A percentile compares a stretch with the other conserved stretches of the same genome.
phyloP scores from a whole-genome alignment of 495 filamentous ascomycete genomes.

The Hyaloscypha bicolor region DNA sequence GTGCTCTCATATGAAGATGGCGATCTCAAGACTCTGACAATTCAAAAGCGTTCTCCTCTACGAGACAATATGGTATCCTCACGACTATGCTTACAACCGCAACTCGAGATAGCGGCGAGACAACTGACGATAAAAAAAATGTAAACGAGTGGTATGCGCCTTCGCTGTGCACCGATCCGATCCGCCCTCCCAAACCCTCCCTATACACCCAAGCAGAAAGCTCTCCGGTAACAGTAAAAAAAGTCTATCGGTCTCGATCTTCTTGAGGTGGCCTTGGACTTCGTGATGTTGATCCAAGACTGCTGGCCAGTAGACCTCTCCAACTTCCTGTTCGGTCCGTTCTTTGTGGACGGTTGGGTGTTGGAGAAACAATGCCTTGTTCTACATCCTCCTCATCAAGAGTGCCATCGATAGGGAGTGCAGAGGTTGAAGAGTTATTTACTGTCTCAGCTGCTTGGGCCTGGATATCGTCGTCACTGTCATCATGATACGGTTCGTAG shows the following conservation, averaged over 20 bases:
- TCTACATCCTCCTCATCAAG: constrained; percentile 28
- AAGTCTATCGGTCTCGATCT: constrained; percentile 24
- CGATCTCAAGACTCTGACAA: background rate
- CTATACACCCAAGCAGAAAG: constrained; percentile 31
- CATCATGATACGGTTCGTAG: constrained; percentile 53
- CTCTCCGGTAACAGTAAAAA: constrained; percentile 5
- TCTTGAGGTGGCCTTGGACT: constrained; percentile 22
- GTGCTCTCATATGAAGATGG: background rate
- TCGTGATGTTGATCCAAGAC: constrained; percentile 27
- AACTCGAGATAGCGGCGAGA: background rate
- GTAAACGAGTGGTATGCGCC: constrained; percentile 34
- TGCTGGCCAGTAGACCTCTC: constrained; percentile 24
- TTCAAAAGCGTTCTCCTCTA: constrained; percentile 21
- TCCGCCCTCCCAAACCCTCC: constrained; percentile 22
- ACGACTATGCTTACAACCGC: constrained; percentile 27
- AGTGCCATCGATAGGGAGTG: constrained; percentile 28
- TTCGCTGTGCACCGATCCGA: constrained; percentile 33
- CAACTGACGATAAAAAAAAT: constrained; percentile 11
- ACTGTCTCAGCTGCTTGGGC: constrained; percentile 39
- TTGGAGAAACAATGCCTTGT: constrained; percentile 19
- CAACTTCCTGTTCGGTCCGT: constrained; percentile 23
- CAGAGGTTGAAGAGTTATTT: constrained; percentile 51
- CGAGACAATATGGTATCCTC: constrained; percentile 21
- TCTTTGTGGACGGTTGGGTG: constrained; percentile 12
- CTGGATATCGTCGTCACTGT: constrained; percentile 51